These are phyloP conservation scores for Anthoceros angustus DNA, from an alignment of 225 moss, liverwort and hornwort species.

Conservation along the genomic window DNA sequence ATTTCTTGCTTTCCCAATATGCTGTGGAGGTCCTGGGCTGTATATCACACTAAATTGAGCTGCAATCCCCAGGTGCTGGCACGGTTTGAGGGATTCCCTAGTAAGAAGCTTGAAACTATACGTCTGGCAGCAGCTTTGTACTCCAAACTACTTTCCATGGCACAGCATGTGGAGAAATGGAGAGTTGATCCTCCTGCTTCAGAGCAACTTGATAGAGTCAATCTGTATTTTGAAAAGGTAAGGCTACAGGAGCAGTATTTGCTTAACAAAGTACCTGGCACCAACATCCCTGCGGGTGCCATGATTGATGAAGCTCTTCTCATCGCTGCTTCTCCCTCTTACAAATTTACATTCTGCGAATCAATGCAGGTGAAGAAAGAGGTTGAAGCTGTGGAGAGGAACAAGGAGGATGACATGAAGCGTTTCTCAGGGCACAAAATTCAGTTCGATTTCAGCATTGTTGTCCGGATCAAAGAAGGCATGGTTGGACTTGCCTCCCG, in stretches of 20 bases:
- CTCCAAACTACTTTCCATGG: conserved; percentile 25
- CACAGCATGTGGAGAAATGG: conserved; percentile 26
- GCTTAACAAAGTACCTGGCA: no score
- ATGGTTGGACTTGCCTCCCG: conserved; percentile 30
- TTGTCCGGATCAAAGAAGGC: conserved; percentile 27
- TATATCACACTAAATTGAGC: neutral
- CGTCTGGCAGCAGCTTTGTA: conserved; percentile 26
- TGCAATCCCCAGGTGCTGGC: conserved; percentile 17
- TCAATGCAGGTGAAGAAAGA: conserved; percentile 22
- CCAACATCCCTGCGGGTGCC: no score
- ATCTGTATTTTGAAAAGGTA: conserved; percentile 27
- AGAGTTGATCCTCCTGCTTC: conserved; percentile 13
- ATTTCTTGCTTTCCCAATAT: neutral
- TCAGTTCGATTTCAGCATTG: conserved; percentile 22
- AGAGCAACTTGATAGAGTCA: conserved; percentile 26
- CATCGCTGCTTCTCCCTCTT: neutral
- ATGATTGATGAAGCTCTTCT: neutral
- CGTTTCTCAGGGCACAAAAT: conserved; percentile 25
- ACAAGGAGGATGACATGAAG: conserved; percentile 25
- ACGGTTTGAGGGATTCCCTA: conserved; percentile 28
- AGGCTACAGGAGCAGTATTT: neutral
- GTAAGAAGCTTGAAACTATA: conserved; percentile 24
- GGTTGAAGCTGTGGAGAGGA: conserved; percentile 23
- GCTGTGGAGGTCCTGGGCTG: neutral
- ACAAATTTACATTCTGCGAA: neutral